Evolutionary conservation across 2,329 filamentous ascomycete species (phyloP), one percentile per base, ranked within the genome.

Genomic region (Aspergillus latus): DNA sequence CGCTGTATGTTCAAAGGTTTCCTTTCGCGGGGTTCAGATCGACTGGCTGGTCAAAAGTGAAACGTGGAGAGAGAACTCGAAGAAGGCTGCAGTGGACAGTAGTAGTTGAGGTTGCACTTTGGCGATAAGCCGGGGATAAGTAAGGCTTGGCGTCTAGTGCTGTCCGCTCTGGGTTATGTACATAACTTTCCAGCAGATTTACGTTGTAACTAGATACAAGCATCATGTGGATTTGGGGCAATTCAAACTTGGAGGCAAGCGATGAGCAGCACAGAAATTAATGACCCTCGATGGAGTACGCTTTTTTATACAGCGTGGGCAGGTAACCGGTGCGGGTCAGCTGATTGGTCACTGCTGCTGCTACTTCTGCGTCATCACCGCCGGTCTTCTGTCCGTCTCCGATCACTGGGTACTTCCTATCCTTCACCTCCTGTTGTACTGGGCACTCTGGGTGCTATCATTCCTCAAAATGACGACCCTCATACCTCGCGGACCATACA

Each of bases 401-500:
- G 34, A 29, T 21, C 7, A 26, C n/a, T 8, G n/a, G 37, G 21
- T 21, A 49, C 16, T 26, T 40, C 15, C 10, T 40, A 28, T 44
- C 15, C 39, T 48, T 34, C 37, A 26, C 42, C 15, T 29, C 10
- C 39, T 21, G 21, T 16, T 37, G 13, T 40, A 30, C 30, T 32
- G 10, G 49, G 37, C 40, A 39, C 42, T 46, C 43, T 44, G 45
- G 34, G 15, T 34, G 21, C 49, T 7, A 21, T 42, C 6, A 37
- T 30, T 5, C 37, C 32, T 53, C 47, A 46, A 42, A 28, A 97
- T 97, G 93, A 89, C 92, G 10, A 88, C 88, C 40, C 82, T 96
- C 44, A 76, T 82, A 44, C 90, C 90, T 48, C 85, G 90, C 56
- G 78, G 83, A 55, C 85, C 90, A 0, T 97, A 97, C 77, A 86